These are phyloP conservation scores for Conoideocrella luteorostrata DNA, from an alignment of 2,329 filamentous ascomycete genomes.

Conservation along the genomic window DNA sequence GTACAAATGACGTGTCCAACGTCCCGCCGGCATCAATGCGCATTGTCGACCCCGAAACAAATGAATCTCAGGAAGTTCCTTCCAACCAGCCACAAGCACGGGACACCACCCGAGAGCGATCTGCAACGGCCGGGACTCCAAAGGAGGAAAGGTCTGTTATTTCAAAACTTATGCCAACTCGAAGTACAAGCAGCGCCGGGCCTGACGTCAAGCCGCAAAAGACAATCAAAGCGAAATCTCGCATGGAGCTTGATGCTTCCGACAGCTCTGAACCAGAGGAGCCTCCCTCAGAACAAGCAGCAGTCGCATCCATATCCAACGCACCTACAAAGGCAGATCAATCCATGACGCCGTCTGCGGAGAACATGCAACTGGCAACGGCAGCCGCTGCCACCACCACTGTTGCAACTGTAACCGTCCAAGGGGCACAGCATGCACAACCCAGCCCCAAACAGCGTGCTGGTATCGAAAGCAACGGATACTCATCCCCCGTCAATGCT, in stretches of 20 bases:
- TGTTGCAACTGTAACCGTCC: no score
- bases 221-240: slow-evolving; percentile 43
- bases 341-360: background rate
- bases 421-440: slow-evolving; percentile 15
- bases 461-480: slow-evolving; percentile 16
- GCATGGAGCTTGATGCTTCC: slow-evolving; percentile 65
- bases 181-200: slow-evolving; percentile 24
- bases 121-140: slow-evolving; percentile 26
- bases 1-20: slow-evolving; percentile 47
- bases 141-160: slow-evolving; percentile 30
- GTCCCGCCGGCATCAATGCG: slow-evolving; percentile 53
- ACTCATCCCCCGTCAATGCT: slow-evolving; percentile 24
- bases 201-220: slow-evolving; percentile 49
- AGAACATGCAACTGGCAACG: slow-evolving; percentile 8
- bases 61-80: slow-evolving; percentile 32
- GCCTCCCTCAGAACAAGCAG: slow-evolving; percentile 23
- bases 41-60: slow-evolving; percentile 48
- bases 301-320: slow-evolving; percentile 7
- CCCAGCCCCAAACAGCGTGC: background rate
- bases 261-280: slow-evolving; percentile 50
- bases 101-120: slow-evolving; percentile 24
- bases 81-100: slow-evolving; percentile 20
- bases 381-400: slow-evolving; percentile 23
- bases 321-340: background rate
- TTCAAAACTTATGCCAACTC: slow-evolving; percentile 15